Evolutionary conservation across 441 rosid species (phyloP).

Genomic region (Omphalea diandra): DNA sequence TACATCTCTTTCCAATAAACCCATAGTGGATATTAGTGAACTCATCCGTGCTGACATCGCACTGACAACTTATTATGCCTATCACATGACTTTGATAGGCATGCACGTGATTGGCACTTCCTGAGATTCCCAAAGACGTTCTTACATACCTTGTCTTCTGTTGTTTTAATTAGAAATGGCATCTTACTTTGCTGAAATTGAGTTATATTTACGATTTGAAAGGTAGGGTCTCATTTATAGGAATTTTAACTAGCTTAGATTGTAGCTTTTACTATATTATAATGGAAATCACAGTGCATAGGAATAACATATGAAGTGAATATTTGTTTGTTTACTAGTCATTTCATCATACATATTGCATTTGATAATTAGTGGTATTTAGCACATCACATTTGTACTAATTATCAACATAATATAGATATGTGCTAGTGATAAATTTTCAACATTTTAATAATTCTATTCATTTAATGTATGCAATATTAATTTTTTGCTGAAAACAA

Average conservation of each 20-base stretch:
- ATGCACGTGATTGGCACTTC: constrained; percentile 83
- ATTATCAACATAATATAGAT: background rate
- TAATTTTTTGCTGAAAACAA: too few species aligned
- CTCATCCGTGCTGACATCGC: constrained; percentile 78
- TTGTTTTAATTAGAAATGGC: constrained; percentile 19
- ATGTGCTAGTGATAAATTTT: background rate
- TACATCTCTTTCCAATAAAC: constrained; percentile 55
- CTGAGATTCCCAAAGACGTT: constrained; percentile 97
- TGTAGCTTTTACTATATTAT: background rate
- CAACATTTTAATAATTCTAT: background rate
- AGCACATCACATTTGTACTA: background rate
- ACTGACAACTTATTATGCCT: constrained; percentile 91
- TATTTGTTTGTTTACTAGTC: background rate
- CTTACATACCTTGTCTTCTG: constrained; percentile 32
- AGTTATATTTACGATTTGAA: background rate
- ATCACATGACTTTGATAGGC: constrained; percentile 91
- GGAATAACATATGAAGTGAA: background rate
- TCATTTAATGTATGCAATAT: background rate
- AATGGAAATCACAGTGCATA: background rate
- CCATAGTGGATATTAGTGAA: constrained; percentile 55
- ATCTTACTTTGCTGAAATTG: background rate
- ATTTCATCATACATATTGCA: background rate
- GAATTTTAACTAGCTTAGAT: background rate
- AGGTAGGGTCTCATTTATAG: background rate
- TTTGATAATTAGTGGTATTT: background rate